Evolutionary conservation across 2,329 filamentous ascomycete species (phyloP), one percentile per base, ranked within the genome.

Genomic region (Paraphoma chrysanthemicola): DNA sequence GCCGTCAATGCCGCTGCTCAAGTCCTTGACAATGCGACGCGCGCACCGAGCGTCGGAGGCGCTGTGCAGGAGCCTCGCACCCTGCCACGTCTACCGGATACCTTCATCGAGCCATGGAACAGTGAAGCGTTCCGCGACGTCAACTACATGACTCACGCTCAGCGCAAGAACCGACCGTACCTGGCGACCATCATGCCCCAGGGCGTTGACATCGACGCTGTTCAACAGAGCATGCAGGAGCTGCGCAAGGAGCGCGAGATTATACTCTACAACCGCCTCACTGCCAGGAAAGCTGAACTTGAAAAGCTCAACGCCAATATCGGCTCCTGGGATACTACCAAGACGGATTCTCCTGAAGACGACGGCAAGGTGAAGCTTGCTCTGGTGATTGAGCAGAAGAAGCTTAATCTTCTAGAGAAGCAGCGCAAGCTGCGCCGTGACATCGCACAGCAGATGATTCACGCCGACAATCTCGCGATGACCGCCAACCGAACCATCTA

Each of bases 391-490:
- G 95, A 99, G 80, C 92, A 96, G 82, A 98, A 97, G 83, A 91
- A 91, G 73, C 83, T 98, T 36, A 88, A 88, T 48, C 80, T 97
- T n/a, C 88, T 97, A 50, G 88, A 91, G 0, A 96, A 96, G 78
- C 95, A 99, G 75, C 88, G 91, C 47, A 86, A 89, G 9, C 82
- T 99, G 67, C 90, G 96, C 54, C 91, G 95, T 67, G 90, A 90
- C 74, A 90, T 99, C 62, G 91, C 92, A 52, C 88, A 91, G 51
- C 91, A 96, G 73, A 96, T 99, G 90, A 89, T 97, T 74, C 90
- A 96, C 71, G 96, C 94, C 57, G 93, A 98, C 72, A 98, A 97
- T 69, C 86, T 98, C 29, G 94, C 93, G 44, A 97, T 97, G 91
- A 97, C 94, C 1, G 94, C 93, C 0, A 99, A 99, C 74, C 89